phyloP scores from a whole-genome alignment of 352 stramenopile species.

The Phytophthora foliorum region DNA sequence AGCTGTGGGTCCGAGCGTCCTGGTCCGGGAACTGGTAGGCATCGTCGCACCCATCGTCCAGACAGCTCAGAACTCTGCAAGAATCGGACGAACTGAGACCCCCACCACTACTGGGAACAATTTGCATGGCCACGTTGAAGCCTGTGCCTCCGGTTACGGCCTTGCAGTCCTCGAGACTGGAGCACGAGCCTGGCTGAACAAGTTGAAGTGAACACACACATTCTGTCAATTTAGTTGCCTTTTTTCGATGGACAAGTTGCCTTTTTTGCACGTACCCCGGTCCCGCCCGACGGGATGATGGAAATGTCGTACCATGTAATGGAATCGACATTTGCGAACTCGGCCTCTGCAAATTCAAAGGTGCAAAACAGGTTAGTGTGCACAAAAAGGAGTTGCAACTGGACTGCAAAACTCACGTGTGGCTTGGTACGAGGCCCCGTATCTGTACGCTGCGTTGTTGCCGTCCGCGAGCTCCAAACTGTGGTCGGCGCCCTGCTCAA shows the following conservation, averaged over 20 bases:
- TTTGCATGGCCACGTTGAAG: conserved; percentile 84
- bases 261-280: conserved; percentile 38
- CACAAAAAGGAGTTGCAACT: not conserved
- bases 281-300: conserved; percentile 71
- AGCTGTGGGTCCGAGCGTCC: conserved; percentile 73
- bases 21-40: conserved; percentile 81
- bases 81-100: conserved; percentile 37
- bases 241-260: conserved; percentile 5
- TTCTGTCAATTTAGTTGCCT: conserved; percentile 16
- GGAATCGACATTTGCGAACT: conserved; percentile 70
- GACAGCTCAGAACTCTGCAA: conserved; percentile 64
- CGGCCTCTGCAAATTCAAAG: conserved; percentile 51
- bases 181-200: conserved; percentile 65
- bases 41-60: conserved; percentile 66
- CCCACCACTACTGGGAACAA: conserved; percentile 47
- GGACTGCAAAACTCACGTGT: conserved; percentile 31
- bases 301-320: conserved; percentile 81
- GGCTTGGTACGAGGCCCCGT: conserved; percentile 40
- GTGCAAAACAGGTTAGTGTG: conserved; percentile 1
- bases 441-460: conserved; percentile 44
- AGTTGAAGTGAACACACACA: conserved; percentile 3
- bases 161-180: conserved; percentile 69
- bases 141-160: conserved; percentile 59
- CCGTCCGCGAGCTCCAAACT: conserved; percentile 37
- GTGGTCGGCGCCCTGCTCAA: conserved; percentile 26